Evolutionary conservation across 129 eudicot genomes (phyloP).

Genomic region (Centrapalus pauciflorus): DNA sequence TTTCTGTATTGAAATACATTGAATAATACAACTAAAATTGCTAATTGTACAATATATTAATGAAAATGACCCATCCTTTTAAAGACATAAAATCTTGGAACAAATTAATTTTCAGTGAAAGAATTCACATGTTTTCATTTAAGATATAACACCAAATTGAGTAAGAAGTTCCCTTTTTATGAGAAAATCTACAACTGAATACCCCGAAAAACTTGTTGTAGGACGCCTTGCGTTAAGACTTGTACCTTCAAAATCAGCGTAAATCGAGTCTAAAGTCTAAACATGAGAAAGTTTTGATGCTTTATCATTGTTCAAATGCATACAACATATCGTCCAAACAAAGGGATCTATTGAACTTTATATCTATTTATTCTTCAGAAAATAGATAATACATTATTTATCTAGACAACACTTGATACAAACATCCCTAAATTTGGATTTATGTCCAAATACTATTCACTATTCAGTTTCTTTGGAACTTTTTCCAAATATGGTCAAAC

Average conservation of each 20-base stretch:
- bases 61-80: constrained; percentile 4
- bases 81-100: not conserved
- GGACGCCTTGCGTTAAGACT: not conserved
- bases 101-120: not conserved
- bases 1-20: not conserved
- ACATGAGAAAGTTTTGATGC: not conserved
- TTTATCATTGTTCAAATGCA: no score
- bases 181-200: not conserved
- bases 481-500: no score
- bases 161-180: not conserved
- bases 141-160: not conserved
- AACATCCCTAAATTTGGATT: no score
- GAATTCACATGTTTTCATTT: constrained; percentile 9
- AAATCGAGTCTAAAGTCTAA: not conserved
- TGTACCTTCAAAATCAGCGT: not conserved
- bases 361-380: no score
- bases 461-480: no score
- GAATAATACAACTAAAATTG: not conserved
- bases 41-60: not conserved
- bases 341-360: no score
- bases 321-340: no score
- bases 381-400: no score
- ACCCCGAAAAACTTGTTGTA: not conserved
- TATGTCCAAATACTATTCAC: no score
- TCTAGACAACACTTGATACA: no score